Evolutionary conservation across 441 rosid species (phyloP), one percentile per base, ranked within the genome.

Genomic region (Gossypium schwendimanii): DNA sequence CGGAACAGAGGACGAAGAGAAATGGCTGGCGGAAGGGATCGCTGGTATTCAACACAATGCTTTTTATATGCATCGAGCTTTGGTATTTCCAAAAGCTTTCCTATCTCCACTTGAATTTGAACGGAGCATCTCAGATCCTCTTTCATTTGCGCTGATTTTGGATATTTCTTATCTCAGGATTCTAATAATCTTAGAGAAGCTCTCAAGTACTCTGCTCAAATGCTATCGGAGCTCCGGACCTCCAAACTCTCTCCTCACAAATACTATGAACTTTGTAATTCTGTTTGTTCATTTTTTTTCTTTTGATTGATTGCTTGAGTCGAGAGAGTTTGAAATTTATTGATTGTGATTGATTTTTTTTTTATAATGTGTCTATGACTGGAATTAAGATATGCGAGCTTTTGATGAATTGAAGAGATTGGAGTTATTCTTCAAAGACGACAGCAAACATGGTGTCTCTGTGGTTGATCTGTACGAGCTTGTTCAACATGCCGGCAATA

Each of bases 21-120:
- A 85, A 77, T 88, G 91, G 93, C 83, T 88, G 63, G 93, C 93
- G 14, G 93, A 87, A 83, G 93, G 88, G 73, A 88, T 88, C 86
- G 89, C 91, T 72, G 82, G 82, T 78, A 79, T 88, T 63, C 93
- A 87, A 68, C 91, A 85, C 75, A 85, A 85, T 79, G 90, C 93
- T 73, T 87, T 82, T 73, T 87, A 84, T 82, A 84, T 87, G 86
- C 93, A 85, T 81, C 88, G 88, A 69, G 88, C 93, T 69, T 74
- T 88, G 90, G 93, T 88, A 39, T 54, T 21, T 53, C 2, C 73
- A 49, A 50, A 14, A 2, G 33, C 7, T 12, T 7, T n/a, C 15
- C 21, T 61, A 14, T 31, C 5, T 58, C 62, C 5, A 64, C 68
- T 57, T 77, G 31, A 20, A 8, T 50, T 61, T 53, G 21, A 44